A percentile compares a stretch with the other conserved stretches of the same genome.
Conservation (phyloP, 1,139 yeast species). For the Scheffersomyces stambukii region DNA sequence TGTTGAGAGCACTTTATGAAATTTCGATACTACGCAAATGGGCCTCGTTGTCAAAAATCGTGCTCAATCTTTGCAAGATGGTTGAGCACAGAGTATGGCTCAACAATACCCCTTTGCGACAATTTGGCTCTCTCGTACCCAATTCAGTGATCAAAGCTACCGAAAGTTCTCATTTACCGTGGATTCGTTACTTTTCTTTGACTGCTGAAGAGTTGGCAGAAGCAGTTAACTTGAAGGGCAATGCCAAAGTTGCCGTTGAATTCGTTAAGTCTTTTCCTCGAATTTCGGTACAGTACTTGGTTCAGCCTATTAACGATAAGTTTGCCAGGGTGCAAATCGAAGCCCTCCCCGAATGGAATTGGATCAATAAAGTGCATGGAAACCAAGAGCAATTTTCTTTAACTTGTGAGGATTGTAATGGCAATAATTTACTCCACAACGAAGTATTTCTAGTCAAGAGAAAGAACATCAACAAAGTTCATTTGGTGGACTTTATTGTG, state of each 20-base stretch:
- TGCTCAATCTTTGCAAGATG: constrained; percentile 72
- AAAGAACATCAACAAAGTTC: constrained; percentile 48
- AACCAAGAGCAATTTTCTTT: constrained; percentile 61
- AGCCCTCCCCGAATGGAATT: constrained; percentile 66
- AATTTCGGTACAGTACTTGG: constrained; percentile 50
- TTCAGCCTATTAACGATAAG: constrained; percentile 75
- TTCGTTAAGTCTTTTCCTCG: constrained; percentile 71
- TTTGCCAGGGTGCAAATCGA: constrained; percentile 64
- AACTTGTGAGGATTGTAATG: constrained; percentile 80
- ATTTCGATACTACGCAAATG: constrained; percentile 68
- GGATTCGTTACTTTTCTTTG: constrained; percentile 70
- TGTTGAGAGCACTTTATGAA: constrained; percentile 82
- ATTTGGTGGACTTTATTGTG: constrained; percentile 62
- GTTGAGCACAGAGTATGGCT: constrained; percentile 82
- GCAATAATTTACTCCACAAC: constrained; percentile 61
- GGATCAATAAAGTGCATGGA: constrained; percentile 69
- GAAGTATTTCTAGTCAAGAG: constrained; percentile 54
- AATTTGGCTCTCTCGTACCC: constrained; percentile 61
- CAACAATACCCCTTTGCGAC: constrained; percentile 82
- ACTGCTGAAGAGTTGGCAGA: constrained; percentile 76
- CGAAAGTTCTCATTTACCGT: constrained; percentile 80
- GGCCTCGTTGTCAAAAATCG: constrained; percentile 57
- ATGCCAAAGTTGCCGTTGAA: constrained; percentile 60
- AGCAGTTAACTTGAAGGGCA: constrained; percentile 66
- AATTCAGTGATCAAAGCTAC: constrained; percentile 64